These are phyloP conservation scores for Coemansia interrupta DNA, from an alignment of 192 early-diverging fungal species.

Conservation along the genomic window DNA sequence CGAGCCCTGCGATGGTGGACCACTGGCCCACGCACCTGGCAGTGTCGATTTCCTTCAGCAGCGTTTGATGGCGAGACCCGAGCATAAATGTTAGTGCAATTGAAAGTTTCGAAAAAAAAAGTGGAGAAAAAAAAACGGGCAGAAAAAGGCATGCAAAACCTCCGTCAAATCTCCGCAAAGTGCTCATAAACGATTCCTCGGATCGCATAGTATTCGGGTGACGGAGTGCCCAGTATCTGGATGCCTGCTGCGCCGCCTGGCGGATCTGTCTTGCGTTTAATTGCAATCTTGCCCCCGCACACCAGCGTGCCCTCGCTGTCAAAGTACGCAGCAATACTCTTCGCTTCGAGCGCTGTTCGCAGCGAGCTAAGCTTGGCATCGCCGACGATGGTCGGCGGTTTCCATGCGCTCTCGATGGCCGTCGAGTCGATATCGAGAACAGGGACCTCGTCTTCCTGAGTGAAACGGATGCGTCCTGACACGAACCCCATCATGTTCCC, in stretches of 20 bases:
- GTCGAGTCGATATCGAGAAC: constrained; percentile 63
- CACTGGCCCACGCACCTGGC: constrained; percentile 50
- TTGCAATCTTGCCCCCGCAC: constrained; percentile 71
- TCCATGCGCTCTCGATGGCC: constrained; percentile 37
- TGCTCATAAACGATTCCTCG: constrained; percentile 52
- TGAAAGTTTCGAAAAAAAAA: not conserved
- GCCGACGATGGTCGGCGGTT: constrained; percentile 76
- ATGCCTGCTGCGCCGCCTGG: constrained; percentile 18
- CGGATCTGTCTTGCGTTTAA: constrained; percentile 32
- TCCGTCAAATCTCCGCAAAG: constrained; percentile 19
- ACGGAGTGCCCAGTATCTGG: constrained; percentile 45
- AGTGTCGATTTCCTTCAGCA: constrained; percentile 50
- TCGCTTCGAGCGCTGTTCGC: constrained; percentile 61
- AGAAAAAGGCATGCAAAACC: not conserved
- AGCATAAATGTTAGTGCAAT: constrained; percentile 17
- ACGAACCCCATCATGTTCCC: constrained; percentile 52
- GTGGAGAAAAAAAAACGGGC: not conserved
- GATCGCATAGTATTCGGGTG: constrained; percentile 52
- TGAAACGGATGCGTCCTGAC: constrained; percentile 69
- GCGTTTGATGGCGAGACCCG: constrained; percentile 39
- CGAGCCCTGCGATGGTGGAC: constrained; percentile 26
- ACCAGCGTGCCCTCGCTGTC: constrained; percentile 79
- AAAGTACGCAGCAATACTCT: constrained; percentile 80
- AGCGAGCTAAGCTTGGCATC: constrained; percentile 83
- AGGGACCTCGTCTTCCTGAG: constrained; percentile 62